phyloP scores from a whole-genome alignment of 208 protist species.

The Jaenimonas drosophilae region DNA sequence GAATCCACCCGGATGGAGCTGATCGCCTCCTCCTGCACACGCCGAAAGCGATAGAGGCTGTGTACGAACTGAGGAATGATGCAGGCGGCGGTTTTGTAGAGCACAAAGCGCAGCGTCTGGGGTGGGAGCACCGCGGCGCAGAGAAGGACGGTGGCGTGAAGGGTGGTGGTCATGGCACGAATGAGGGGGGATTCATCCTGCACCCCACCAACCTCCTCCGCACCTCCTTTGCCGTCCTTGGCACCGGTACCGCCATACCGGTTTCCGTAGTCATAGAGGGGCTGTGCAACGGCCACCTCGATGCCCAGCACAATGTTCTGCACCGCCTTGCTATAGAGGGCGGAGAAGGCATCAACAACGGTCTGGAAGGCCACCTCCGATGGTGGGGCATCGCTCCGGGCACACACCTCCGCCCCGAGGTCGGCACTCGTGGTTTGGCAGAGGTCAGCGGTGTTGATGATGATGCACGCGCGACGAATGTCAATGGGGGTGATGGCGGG shows the following conservation, averaged over 20 bases:
- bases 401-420: slow-evolving; percentile 72
- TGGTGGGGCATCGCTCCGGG: slow-evolving; percentile 42
- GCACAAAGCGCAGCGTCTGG: slow-evolving; percentile 62
- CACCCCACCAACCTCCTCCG: slow-evolving; percentile 12
- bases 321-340: slow-evolving; percentile 52
- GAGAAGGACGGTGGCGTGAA: slow-evolving; percentile 59
- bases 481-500: slow-evolving; percentile 27
- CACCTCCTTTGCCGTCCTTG: slow-evolving; percentile 3
- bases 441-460: slow-evolving; percentile 81
- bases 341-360: slow-evolving; percentile 64
- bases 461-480: slow-evolving; percentile 66
- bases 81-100: slow-evolving; percentile 66
- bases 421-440: slow-evolving; percentile 65
- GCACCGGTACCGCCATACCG: too few species aligned
- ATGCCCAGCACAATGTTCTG: slow-evolving; percentile 56
- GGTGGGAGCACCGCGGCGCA: slow-evolving; percentile 49
- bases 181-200: slow-evolving; percentile 59
- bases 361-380: slow-evolving; percentile 67
- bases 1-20: slow-evolving; percentile 65
- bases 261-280: slow-evolving; percentile 63
- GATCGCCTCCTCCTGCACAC: slow-evolving; percentile 46
- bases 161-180: slow-evolving; percentile 35
- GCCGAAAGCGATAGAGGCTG: slow-evolving; percentile 53
- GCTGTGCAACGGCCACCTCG: slow-evolving; percentile 31
- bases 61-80: slow-evolving; percentile 65